Conservation (phyloP, 768 basidiomycete genomes). For the Chalciporus pseudorubinellus region DNA sequence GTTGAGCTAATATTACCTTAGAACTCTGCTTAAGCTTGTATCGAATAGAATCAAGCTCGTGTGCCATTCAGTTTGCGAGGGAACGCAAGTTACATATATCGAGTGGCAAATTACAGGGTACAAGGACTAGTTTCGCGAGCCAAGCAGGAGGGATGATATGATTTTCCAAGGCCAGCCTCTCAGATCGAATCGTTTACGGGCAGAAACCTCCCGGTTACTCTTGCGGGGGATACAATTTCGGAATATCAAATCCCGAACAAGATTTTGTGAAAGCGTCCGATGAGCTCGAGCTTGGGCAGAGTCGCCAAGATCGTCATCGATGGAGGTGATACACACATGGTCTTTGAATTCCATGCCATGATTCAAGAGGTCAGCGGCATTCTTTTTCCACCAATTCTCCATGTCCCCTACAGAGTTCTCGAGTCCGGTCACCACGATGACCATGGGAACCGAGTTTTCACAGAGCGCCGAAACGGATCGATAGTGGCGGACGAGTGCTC, state of each 20-base stretch:
- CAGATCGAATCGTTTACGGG: background rate
- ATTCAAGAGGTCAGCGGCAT: slow-evolving; percentile 16
- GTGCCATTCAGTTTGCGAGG: background rate
- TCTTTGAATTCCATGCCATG: slow-evolving; percentile 27
- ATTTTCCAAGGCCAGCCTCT: slow-evolving; percentile 15
- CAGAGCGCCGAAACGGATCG: slow-evolving; percentile 33
- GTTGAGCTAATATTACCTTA: too few relatives aligned
- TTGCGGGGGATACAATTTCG: slow-evolving; percentile 14
- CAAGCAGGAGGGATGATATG: slow-evolving; percentile 7
- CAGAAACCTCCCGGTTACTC: background rate
- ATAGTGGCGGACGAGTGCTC: slow-evolving; percentile 40
- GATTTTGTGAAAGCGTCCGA: slow-evolving; percentile 22
- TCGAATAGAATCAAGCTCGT: too few relatives aligned
- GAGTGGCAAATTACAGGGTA: background rate
- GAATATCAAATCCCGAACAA: slow-evolving; percentile 24
- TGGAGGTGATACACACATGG: slow-evolving; percentile 34
- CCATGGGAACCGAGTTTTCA: slow-evolving; percentile 32
- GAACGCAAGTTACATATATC: background rate
- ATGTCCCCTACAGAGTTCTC: slow-evolving; percentile 33
- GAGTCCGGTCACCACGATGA: slow-evolving; percentile 40
- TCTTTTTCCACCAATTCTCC: slow-evolving; percentile 37
- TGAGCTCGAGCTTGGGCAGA: slow-evolving; percentile 11
- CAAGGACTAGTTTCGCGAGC: background rate
- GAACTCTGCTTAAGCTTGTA: too few relatives aligned
- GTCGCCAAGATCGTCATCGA: slow-evolving; percentile 23